These are phyloP conservation scores for Epicoccum nigrum DNA, from an alignment of 2,329 filamentous ascomycete species.

Conservation along the genomic window DNA sequence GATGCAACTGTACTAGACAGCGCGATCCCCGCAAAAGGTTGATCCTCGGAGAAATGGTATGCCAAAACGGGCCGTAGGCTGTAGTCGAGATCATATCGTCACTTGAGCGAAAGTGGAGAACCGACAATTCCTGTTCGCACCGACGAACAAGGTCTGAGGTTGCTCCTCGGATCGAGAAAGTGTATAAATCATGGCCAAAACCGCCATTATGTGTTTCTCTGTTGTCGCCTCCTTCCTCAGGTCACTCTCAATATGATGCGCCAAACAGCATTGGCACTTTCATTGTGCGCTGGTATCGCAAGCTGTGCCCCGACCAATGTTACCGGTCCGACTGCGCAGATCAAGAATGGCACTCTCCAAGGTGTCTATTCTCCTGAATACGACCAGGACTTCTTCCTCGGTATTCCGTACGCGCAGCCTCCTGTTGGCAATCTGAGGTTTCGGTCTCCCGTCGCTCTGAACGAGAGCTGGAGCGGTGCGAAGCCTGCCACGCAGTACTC, in stretches of 20 bases:
- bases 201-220: neutral
- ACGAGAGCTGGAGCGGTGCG: conserved; percentile 48
- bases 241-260: conserved; percentile 21
- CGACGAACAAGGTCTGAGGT: neutral
- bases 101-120: conserved; percentile 3
- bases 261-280: conserved; percentile 16
- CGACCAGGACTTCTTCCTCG: conserved; percentile 55
- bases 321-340: conserved; percentile 39
- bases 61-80: conserved; percentile 3
- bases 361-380: conserved; percentile 49
- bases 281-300: conserved; percentile 22
- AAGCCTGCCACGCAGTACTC: conserved; percentile 47
- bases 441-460: conserved; percentile 54
- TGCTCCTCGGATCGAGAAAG: neutral
- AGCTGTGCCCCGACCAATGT: conserved; percentile 12
- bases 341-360: conserved; percentile 53
- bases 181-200: conserved; percentile 2
- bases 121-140: conserved; percentile 4
- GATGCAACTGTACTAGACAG: conserved; percentile 6
- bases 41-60: neutral
- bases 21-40: conserved; percentile 12
- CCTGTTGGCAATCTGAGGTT: conserved; percentile 57
- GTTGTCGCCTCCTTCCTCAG: conserved; percentile 46
- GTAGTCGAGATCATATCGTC: conserved; percentile 1
- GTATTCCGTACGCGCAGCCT: conserved; percentile 56